phyloP scores from a whole-genome alignment of 2,329 filamentous ascomycete genomes.

The Aspergillus arachidicola region DNA sequence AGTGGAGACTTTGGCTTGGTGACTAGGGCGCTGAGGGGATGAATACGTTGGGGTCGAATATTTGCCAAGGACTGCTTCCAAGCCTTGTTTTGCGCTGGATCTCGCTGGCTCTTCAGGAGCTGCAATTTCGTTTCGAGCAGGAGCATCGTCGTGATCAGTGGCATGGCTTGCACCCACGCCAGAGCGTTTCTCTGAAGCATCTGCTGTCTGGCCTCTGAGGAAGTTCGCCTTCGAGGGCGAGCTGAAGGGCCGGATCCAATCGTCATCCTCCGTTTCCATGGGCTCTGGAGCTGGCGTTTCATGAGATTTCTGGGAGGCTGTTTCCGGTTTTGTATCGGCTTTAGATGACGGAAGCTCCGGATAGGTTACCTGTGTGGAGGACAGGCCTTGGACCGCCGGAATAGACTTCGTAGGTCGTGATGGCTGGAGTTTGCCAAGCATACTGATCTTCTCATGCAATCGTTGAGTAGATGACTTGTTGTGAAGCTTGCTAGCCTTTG shows the following conservation, averaged over 20 bases:
- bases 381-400: slow-evolving; percentile 33
- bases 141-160: slow-evolving; percentile 15
- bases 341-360: slow-evolving; percentile 38
- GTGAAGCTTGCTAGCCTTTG: slow-evolving; percentile 61
- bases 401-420: slow-evolving; percentile 51
- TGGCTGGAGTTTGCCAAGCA: slow-evolving; percentile 61
- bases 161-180: slow-evolving; percentile 27
- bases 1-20: slow-evolving; percentile 64
- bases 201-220: slow-evolving; percentile 63
- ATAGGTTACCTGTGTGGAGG: slow-evolving; percentile 38
- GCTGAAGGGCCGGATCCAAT: slow-evolving; percentile 61
- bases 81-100: slow-evolving; percentile 18
- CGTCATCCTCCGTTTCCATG: slow-evolving; percentile 52
- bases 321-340: slow-evolving; percentile 29
- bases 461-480: slow-evolving; percentile 93
- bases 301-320: slow-evolving; percentile 21
- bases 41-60: slow-evolving; percentile 65
- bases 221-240: slow-evolving; percentile 54
- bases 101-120: slow-evolving; percentile 19
- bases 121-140: slow-evolving; percentile 11
- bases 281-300: slow-evolving; percentile 26
- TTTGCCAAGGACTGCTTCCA: slow-evolving; percentile 58
- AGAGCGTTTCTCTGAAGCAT: slow-evolving; percentile 58
- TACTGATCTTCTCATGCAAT: slow-evolving; percentile 88
- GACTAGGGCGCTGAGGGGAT: slow-evolving; percentile 51